Evolutionary conservation across 2,329 filamentous ascomycete species (phyloP).

Genomic region (Aspergillus nomiae): DNA sequence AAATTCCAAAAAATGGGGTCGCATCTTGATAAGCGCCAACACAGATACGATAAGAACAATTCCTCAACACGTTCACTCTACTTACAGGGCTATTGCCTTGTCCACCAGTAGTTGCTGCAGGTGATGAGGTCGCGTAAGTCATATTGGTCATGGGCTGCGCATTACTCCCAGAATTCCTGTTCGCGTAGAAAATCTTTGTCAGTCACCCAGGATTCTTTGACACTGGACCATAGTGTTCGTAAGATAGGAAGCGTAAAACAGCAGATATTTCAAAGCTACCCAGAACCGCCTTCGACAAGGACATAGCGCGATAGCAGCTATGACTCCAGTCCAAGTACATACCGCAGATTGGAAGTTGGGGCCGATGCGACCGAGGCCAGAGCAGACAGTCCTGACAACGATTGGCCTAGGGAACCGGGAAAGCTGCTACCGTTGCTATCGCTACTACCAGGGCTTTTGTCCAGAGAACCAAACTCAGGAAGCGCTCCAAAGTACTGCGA

Average conservation of each 20-base stretch:
- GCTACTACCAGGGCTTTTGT: conserved; percentile 25
- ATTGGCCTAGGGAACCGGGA: conserved; percentile 39
- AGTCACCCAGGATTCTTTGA: conserved; percentile 19
- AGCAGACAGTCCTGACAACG: conserved; percentile 60
- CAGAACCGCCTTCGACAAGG: background rate
- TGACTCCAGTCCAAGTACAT: conserved; percentile 27
- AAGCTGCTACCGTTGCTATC: conserved; percentile 30
- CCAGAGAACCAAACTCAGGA: conserved; percentile 31
- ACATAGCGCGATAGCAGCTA: background rate
- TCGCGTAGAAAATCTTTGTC: conserved; percentile 22
- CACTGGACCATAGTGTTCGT: background rate
- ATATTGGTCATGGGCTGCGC: conserved; percentile 58
- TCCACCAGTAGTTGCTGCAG: conserved; percentile 65
- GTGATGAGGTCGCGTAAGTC: conserved; percentile 65
- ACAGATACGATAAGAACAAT: conserved; percentile 9
- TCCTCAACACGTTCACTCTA: conserved; percentile 14
- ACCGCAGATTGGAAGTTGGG: conserved; percentile 55
- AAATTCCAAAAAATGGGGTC: conserved; percentile 17
- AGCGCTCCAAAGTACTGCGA: conserved; percentile 49
- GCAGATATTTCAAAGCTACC: too few relatives aligned
- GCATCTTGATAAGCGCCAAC: conserved; percentile 11
- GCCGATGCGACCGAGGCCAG: conserved; percentile 61
- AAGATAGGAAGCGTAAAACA: background rate
- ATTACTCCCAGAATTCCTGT: conserved; percentile 44
- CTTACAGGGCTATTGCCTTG: conserved; percentile 54